Evolutionary conservation across 2,329 filamentous ascomycete species (phyloP).

Genomic region (Ophiocordyceps australis): DNA sequence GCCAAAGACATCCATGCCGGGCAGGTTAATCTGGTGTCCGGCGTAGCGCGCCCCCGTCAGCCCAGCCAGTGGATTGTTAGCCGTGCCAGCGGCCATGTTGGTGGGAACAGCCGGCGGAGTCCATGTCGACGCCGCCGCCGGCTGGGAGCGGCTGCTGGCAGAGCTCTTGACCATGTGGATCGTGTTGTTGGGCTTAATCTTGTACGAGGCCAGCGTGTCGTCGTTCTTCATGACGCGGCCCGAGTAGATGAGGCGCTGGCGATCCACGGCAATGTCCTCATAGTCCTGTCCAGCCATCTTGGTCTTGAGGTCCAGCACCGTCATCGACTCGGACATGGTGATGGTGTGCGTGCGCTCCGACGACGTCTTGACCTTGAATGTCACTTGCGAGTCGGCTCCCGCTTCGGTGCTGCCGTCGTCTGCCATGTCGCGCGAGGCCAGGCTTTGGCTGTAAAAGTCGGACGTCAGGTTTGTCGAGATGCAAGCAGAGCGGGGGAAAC

Average conservation of each 20-base stretch:
- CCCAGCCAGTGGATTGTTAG: constrained; percentile 78
- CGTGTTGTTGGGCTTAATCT: constrained; percentile 91
- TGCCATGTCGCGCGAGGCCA: too few species aligned
- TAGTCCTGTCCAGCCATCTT: constrained; percentile 69
- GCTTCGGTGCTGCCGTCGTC: constrained; percentile 34
- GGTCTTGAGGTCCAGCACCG: constrained; percentile 72
- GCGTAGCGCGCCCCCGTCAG: constrained; percentile 89
- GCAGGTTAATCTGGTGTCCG: constrained; percentile 66
- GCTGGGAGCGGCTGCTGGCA: constrained; percentile 53
- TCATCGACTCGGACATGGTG: constrained; percentile 59
- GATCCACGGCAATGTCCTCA: constrained; percentile 72
- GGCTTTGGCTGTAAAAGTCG: too few species aligned
- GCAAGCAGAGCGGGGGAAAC: too few species aligned
- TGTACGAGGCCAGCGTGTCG: constrained; percentile 69
- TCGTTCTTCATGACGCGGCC: constrained; percentile 92
- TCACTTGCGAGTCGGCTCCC: constrained; percentile 57
- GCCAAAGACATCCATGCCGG: constrained; percentile 76
- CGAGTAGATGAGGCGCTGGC: constrained; percentile 93
- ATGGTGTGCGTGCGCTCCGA: constrained; percentile 70
- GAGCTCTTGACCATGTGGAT: constrained; percentile 95
- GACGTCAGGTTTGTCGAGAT: too few species aligned
- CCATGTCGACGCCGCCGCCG: constrained; percentile 20
- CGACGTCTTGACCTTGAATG: constrained; percentile 97
- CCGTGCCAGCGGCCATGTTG: constrained; percentile 68
- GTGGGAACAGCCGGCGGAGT: constrained; percentile 34